Base-by-base conservation (phyloP, 768 basidiomycete genomes). In the Amanita thiersii region DNA sequence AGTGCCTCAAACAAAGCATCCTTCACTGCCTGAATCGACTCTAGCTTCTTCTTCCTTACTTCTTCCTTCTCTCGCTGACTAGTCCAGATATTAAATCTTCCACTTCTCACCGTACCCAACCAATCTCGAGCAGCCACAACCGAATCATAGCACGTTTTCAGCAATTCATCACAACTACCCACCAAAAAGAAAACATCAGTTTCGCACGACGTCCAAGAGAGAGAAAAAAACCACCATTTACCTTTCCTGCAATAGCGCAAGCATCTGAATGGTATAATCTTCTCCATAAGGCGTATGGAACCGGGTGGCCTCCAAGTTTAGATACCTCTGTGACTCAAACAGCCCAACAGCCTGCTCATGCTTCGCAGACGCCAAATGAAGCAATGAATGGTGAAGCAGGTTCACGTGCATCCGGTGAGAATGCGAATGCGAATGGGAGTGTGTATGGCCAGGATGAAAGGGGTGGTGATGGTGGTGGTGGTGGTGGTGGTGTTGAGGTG, bases 301-400 rank as follows among this genome's bases (percentile, higher is more conserved):
- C 28, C 71, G 58, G 21, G 59, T 71, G 19, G 73, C 69, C 52
- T 86, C 83, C 2, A 86, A 61, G 47, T 85, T 74, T 43, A 85
- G 61, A 53, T 85, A 86, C 20, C 74, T 60, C 50, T 84, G 77
- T 2, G 73, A 74, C 60, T 86, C 84, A 45, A 86, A 86, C 10
- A 83, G 75, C 1, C 81, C 85, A 0, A 86, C 85, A 0, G 72
- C 72, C 20, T 68, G 61, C 51, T 85, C 79, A 15, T 48, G 50
- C 47, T 33, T 48, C 42, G 7, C 48, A 43, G 64, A 46, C 0
- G 70, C 55, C 6, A 66, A 44, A 39, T 66, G 65, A 26, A 69
- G 52, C 14, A 72, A 59, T 14, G 59, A 53, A 24, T 66, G 63
- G 38, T 60, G 58, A 23, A 55, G 55, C 20, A 56, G 53, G 24